Base-by-base conservation (phyloP, 768 basidiomycete genomes). In the Boletus sp. region DNA sequence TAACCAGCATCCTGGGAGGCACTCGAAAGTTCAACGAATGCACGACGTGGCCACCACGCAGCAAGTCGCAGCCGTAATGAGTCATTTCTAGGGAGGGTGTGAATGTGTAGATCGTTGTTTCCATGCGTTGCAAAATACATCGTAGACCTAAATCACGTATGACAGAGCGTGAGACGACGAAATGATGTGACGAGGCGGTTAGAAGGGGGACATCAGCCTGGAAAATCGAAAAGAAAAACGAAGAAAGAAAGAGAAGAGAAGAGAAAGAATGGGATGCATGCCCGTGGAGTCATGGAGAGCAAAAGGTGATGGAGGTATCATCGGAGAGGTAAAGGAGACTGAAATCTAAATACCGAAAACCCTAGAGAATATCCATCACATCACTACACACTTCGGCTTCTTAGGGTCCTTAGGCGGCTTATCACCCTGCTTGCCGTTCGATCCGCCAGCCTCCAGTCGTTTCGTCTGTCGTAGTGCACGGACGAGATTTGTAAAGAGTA, bases 401-500 rank as follows among this genome's bases (percentile, higher is more conserved):
- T 70, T 74, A 56, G 71, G 74, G 68, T 79, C 74, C 68, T 75
- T 79, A 67, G 69, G 72, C 52, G 73, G 68, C 55, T 70, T 75
- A 54, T 74, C 70, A 45, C 75, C 64, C 54, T 70, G 57, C 64
- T 70, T 57, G 76, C 72, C 51, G 74, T 78, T 59, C 35, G 60
- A 46, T 71, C 70, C 64, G 77, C 83, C 79, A 73, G 77, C 70
- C 68, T 83, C 78, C 58, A 66, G 51, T 59, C 72, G 71, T 72
- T 80, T 79, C 67, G 84, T 88, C 64, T 83, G 77, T 76, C 90
- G 88, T 69, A 93, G 78, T 44, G 83, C 81, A 56, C 90, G 87
- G 53, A 98, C 92, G 56, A 96, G 83, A 60, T 81, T 87, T 66
- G 83, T 91, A 73, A 98, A 98, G 30, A 96, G 84, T 14, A 81